phyloP scores from a whole-genome alignment of 345 rosid species.

The Boechera retrofracta region DNA sequence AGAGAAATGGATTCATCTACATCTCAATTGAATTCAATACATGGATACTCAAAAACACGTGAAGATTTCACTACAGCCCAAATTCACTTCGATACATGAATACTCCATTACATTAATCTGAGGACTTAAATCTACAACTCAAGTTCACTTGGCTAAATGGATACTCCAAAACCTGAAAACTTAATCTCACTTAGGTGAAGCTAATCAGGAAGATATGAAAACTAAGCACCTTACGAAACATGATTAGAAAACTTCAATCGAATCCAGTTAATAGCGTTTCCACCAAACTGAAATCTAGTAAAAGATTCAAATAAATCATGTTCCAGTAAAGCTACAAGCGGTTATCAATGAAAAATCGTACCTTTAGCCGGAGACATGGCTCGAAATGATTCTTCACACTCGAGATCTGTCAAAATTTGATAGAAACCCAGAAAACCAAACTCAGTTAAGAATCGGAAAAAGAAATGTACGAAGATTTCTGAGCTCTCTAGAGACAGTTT shows the following conservation, averaged over 20 bases:
- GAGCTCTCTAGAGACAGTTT: not conserved
- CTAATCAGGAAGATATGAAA: not conserved
- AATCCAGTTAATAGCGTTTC: not conserved
- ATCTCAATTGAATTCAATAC: not conserved
- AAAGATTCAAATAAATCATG: not conserved
- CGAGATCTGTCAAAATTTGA: conserved; percentile 22
- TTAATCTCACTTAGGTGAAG: not conserved
- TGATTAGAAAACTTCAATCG: not conserved
- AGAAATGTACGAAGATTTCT: conserved; percentile 16
- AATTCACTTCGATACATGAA: not conserved
- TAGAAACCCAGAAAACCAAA: not conserved
- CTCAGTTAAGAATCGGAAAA: not conserved
- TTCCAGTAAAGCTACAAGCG: not conserved
- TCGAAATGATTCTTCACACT: conserved; percentile 29
- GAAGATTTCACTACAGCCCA: not conserved
- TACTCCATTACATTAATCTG: not conserved
- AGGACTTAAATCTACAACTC: not conserved
- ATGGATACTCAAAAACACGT: not conserved
- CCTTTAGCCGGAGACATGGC: conserved; percentile 51
- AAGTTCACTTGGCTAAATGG: not conserved
- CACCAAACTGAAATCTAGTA: not conserved
- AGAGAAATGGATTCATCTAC: not conserved
- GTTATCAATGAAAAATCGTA: conserved; percentile 5
- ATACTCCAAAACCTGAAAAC: not conserved
- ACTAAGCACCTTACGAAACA: not conserved